Evolutionary conservation across 306 rosid species (phyloP).

Genomic region (Leucaena leucocephala): DNA sequence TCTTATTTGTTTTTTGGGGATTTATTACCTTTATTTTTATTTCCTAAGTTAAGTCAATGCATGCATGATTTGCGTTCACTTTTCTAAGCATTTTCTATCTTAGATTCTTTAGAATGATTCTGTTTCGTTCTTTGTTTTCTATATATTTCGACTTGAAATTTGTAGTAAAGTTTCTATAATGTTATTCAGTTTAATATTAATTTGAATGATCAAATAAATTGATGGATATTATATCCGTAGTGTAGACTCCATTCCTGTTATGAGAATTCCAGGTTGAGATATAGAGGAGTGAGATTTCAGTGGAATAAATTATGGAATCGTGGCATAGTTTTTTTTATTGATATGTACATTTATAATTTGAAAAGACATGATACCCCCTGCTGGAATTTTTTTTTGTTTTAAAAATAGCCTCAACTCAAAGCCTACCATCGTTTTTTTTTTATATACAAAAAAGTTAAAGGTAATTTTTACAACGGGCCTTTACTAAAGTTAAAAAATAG

Average conservation of each 20-base stretch:
- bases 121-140: not conserved
- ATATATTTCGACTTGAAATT: not conserved
- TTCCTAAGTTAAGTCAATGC: not conserved
- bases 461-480: too few relatives aligned
- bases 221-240: not conserved
- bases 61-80: constrained; percentile 39
- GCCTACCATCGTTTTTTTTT: too few relatives aligned
- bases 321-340: not conserved
- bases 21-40: constrained; percentile 24
- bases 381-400: too few relatives aligned
- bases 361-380: too few relatives aligned
- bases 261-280: not conserved
- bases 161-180: not conserved
- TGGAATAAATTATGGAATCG: not conserved
- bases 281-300: not conserved
- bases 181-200: not conserved
- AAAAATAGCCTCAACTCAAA: too few relatives aligned
- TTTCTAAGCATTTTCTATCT: constrained; percentile 26
- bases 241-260: not conserved
- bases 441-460: too few relatives aligned
- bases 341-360: too few relatives aligned
- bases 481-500: too few relatives aligned
- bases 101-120: not conserved
- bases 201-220: not conserved
- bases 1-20: constrained; percentile 18